Evolutionary conservation across 768 basidiomycete genomes (phyloP).

Genomic region (Lentinula boryana): DNA sequence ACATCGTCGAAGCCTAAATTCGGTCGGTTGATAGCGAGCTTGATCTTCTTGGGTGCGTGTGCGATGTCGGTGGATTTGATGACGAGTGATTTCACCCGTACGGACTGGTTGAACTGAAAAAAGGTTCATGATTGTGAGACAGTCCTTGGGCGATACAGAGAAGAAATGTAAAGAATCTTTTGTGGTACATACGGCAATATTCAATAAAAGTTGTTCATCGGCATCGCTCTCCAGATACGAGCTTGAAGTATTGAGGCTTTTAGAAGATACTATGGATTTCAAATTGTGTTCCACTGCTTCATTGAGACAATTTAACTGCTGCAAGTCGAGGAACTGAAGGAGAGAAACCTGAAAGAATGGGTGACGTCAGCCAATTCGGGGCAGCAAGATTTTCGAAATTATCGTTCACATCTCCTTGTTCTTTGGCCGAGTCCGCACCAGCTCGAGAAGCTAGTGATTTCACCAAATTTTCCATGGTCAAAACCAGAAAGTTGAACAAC

Average conservation of each 20-base stretch:
- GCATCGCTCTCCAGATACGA: conserved; percentile 60
- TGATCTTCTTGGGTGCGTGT: conserved; percentile 56
- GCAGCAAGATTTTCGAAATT: neutral
- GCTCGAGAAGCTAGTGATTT: neutral
- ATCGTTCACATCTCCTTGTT: neutral
- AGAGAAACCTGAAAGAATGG: conserved; percentile 38
- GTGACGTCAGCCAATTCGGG: neutral
- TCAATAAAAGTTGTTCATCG: conserved; percentile 69
- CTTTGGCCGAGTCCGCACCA: neutral
- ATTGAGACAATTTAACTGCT: conserved; percentile 67
- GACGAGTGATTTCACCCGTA: conserved; percentile 55
- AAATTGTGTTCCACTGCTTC: conserved; percentile 48
- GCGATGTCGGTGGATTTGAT: conserved; percentile 32
- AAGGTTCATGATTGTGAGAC: neutral
- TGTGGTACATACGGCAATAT: conserved; percentile 47
- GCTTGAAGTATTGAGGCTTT: conserved; percentile 32
- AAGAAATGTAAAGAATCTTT: neutral
- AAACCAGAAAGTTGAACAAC: neutral
- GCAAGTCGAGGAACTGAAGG: conserved; percentile 50
- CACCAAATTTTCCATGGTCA: neutral
- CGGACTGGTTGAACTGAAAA: conserved; percentile 64
- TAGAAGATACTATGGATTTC: conserved; percentile 40
- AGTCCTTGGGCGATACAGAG: neutral
- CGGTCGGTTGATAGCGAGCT: conserved; percentile 56
- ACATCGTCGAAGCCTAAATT: conserved; percentile 64